Conservation (phyloP, 2,329 filamentous ascomycete genomes). For the Colletotrichum theobromicola region DNA sequence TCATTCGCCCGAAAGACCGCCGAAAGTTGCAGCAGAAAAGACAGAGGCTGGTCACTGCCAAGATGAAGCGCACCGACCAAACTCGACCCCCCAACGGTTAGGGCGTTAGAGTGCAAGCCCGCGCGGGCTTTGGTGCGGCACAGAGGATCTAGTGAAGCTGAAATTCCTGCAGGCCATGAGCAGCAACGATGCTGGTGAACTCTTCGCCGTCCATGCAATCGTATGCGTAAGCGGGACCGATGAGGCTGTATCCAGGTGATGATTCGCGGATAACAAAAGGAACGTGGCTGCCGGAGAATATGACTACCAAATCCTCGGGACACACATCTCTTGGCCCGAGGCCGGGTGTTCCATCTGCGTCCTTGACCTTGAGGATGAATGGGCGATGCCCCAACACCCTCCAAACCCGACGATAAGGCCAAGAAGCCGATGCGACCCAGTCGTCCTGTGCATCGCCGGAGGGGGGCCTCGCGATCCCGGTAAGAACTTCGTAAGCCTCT, state of each 20-base stretch:
- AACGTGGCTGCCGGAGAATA: neutral
- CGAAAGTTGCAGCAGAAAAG: slow-evolving; percentile 10
- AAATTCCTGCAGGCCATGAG: neutral
- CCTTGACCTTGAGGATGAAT: neutral
- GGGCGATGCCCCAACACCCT: neutral
- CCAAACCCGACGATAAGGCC: neutral
- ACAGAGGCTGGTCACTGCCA: slow-evolving; percentile 19
- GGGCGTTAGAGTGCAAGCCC: slow-evolving; percentile 20
- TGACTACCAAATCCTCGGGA: neutral
- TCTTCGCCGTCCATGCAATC: neutral
- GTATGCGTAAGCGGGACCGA: neutral
- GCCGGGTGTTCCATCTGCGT: neutral
- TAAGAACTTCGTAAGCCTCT: neutral
- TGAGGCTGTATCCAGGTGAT: neutral
- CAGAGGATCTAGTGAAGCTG: neutral
- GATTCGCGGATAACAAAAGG: neutral
- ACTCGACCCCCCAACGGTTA: slow-evolving; percentile 19
- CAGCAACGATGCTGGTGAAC: neutral
- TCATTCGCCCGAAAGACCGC: neutral
- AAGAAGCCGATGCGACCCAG: neutral
- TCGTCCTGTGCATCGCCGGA: neutral
- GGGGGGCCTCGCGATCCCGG: neutral
- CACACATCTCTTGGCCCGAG: neutral
- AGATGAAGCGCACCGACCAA: slow-evolving; percentile 20
- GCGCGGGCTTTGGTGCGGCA: neutral